phyloP scores from a whole-genome alignment of 768 basidiomycete genomes.

The Boletus edulis region DNA sequence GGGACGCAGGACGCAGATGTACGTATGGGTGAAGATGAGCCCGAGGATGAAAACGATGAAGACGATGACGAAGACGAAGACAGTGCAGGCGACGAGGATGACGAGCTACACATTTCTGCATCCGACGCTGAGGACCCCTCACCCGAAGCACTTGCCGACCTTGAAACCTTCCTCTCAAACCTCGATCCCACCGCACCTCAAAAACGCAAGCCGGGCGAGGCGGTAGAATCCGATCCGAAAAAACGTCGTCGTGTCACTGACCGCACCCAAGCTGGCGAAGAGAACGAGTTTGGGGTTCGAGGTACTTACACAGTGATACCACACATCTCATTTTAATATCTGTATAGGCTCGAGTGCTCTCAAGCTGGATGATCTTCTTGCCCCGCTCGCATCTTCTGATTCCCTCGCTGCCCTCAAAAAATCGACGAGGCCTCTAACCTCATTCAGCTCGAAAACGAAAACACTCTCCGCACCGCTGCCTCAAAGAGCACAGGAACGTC shows the following conservation, averaged over 20 bases:
- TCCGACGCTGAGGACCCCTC: slow-evolving; percentile 48
- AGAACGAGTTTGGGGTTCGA: slow-evolving; percentile 74
- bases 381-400: slow-evolving; percentile 59
- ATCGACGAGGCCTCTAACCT: slow-evolving; percentile 61
- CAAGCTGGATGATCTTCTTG: slow-evolving; percentile 71
- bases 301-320: slow-evolving; percentile 31
- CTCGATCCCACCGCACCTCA: slow-evolving; percentile 54
- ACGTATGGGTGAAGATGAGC: slow-evolving; percentile 37
- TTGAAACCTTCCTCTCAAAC: slow-evolving; percentile 68
- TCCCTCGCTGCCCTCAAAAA: slow-evolving; percentile 66
- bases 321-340: background rate
- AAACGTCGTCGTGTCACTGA: slow-evolving; percentile 66
- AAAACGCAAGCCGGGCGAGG: slow-evolving; percentile 49
- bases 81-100: slow-evolving; percentile 31
- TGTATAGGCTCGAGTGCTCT: slow-evolving; percentile 44
- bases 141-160: slow-evolving; percentile 61
- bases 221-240: slow-evolving; percentile 29
- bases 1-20: slow-evolving; percentile 20
- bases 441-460: slow-evolving; percentile 51
- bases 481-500: slow-evolving; percentile 79
- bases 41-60: slow-evolving; percentile 30
- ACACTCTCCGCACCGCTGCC: slow-evolving; percentile 83
- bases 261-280: slow-evolving; percentile 73
- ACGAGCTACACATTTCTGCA: slow-evolving; percentile 47
- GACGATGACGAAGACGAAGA: slow-evolving; percentile 34